phyloP scores from a whole-genome alignment of 2,329 filamentous ascomycete species.

The Teratosphaeria destructans region DNA sequence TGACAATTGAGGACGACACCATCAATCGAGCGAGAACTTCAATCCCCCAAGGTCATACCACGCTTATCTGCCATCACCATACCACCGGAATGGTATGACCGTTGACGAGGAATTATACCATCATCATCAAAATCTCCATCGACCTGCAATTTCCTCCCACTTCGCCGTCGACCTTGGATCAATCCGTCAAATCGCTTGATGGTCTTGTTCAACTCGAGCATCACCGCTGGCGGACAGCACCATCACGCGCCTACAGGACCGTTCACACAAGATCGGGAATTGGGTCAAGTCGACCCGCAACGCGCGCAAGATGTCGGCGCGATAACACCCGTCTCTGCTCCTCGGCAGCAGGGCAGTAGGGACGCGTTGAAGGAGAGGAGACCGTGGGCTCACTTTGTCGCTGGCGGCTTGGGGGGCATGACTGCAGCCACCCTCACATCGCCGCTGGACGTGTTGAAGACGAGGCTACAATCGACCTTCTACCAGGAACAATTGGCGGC shows the following conservation, averaged over 20 bases:
- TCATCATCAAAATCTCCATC: too few relatives aligned
- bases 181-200: slow-evolving; percentile 1
- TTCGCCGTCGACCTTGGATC: not conserved
- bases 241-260: slow-evolving; percentile 2
- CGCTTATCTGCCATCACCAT: not conserved
- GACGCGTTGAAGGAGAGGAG: slow-evolving; percentile 38
- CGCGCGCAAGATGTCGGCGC: slow-evolving; percentile 8
- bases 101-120: too few relatives aligned
- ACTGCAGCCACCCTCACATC: slow-evolving; percentile 86
- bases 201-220: not conserved
- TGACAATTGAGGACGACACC: not conserved
- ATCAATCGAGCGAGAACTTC: not conserved
- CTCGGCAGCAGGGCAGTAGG: slow-evolving; percentile 25
- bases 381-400: slow-evolving; percentile 86
- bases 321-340: slow-evolving; percentile 24
- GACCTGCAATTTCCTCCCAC: too few relatives aligned
- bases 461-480: slow-evolving; percentile 84
- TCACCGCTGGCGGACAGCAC: not conserved
- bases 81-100: too few relatives aligned
- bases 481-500: slow-evolving; percentile 75
- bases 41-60: not conserved
- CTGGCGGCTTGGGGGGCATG: slow-evolving; percentile 84
- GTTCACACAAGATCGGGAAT: slow-evolving; percentile 16
- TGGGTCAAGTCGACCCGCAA: slow-evolving; percentile 16
- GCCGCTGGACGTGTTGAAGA: slow-evolving; percentile 88